Evolutionary conservation across 305 asterid genomes (phyloP).

Genomic region (Euphrasia arctica): DNA sequence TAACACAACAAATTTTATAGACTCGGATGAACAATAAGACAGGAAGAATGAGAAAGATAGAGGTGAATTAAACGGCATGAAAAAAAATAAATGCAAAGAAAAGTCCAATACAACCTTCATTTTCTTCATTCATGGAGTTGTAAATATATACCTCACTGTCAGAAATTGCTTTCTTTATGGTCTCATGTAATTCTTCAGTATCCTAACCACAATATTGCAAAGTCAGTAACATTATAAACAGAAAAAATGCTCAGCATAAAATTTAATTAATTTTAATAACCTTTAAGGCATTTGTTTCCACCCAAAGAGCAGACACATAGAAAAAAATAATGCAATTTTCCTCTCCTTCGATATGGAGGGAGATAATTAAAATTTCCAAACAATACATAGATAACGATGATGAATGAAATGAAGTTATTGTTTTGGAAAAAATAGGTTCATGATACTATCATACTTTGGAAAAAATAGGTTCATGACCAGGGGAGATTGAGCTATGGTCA

Average conservation of each 20-base stretch:
- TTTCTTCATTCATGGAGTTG: too few species aligned
- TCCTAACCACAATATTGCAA: slow-evolving; percentile 66
- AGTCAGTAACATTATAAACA: slow-evolving; percentile 47
- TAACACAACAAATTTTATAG: slow-evolving; percentile 1
- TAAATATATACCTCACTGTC: slow-evolving; percentile 60
- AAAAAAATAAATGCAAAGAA: slow-evolving; percentile 10
- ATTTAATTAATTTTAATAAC: slow-evolving; percentile 34
- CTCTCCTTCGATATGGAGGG: neutral
- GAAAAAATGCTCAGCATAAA: slow-evolving; percentile 33
- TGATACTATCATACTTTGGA: neutral
- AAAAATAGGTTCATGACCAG: neutral
- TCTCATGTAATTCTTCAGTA: slow-evolving; percentile 60
- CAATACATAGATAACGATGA: slow-evolving; percentile 12
- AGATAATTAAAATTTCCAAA: slow-evolving; percentile 6
- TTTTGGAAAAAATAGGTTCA: slow-evolving; percentile 5
- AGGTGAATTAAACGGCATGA: slow-evolving; percentile 13
- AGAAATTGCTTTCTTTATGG: slow-evolving; percentile 64
- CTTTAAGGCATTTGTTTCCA: slow-evolving; percentile 18
- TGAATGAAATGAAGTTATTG: neutral
- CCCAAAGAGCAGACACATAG: neutral
- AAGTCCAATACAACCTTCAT: neutral
- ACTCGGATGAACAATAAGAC: neutral
- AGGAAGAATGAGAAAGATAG: neutral
- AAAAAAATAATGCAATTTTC: neutral
- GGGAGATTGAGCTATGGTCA: neutral